Conservation (phyloP, 2,329 filamentous ascomycete genomes). For the Paraconiothyrium sp. region DNA sequence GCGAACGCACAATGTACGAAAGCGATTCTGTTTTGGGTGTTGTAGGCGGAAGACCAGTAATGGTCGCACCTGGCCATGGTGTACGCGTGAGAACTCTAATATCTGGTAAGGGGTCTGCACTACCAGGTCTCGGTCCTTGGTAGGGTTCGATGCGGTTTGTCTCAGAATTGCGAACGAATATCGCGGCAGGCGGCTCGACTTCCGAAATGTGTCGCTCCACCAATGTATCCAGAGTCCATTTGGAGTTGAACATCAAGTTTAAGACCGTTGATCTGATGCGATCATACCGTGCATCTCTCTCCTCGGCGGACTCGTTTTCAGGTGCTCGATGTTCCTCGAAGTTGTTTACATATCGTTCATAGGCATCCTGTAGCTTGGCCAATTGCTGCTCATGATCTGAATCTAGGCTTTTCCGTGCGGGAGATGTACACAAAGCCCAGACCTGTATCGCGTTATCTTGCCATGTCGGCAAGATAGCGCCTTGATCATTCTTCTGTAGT, state of each 20-base stretch:
- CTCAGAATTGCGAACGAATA: conserved; percentile 72
- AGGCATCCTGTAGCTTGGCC: conserved; percentile 32
- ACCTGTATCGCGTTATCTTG: conserved; percentile 80
- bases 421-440: conserved; percentile 77
- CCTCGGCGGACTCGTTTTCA: conserved; percentile 40
- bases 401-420: conserved; percentile 24
- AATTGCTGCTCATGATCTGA: conserved; percentile 29
- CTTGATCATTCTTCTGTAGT: conserved; percentile 37
- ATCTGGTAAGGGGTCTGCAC: conserved; percentile 63
- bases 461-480: conserved; percentile 69
- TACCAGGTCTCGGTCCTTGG: conserved; percentile 70
- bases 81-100: conserved; percentile 76
- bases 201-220: conserved; percentile 71
- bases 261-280: conserved; percentile 70
- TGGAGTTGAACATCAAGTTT: conserved; percentile 80
- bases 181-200: conserved; percentile 72
- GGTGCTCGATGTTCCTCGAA: conserved; percentile 44
- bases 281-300: conserved; percentile 55
- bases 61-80: conserved; percentile 78
- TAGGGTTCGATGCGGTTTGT: conserved; percentile 75
- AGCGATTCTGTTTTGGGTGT: conserved; percentile 73
- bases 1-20: conserved; percentile 85
- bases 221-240: conserved; percentile 77
- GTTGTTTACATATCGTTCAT: conserved; percentile 38
- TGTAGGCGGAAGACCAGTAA: conserved; percentile 73